A percentile compares a stretch with the other conserved stretches of the same genome.
Evolutionary conservation across 169 alveolate genomes (phyloP).

Genomic region (Theileria sp.): DNA sequence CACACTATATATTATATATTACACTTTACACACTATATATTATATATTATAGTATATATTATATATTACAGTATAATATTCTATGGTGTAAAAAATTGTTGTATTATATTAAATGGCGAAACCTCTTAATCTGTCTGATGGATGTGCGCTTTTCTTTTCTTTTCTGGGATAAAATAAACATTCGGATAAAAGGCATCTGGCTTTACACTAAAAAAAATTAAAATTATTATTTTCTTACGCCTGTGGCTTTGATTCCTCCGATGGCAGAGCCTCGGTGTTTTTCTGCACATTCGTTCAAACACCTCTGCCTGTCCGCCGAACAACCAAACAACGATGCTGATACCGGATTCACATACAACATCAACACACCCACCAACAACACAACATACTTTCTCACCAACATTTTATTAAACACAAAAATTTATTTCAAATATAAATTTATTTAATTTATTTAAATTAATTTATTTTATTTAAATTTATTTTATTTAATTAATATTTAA

Average conservation of each 20-base stretch:
- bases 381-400: slow-evolving; percentile 12
- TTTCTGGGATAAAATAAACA: slow-evolving; percentile 36
- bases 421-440: neutral
- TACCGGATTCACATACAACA: slow-evolving; percentile 20
- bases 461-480: neutral
- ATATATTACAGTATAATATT: too few relatives aligned
- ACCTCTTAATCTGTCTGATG: slow-evolving; percentile 32
- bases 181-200: slow-evolving; percentile 29
- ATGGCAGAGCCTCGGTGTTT: neutral
- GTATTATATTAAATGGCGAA: slow-evolving; percentile 11
- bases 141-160: slow-evolving; percentile 43
- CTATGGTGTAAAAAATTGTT: too few relatives aligned
- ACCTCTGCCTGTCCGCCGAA: slow-evolving; percentile 24
- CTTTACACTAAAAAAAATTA: slow-evolving; percentile 25
- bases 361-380: neutral
- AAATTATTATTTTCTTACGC: slow-evolving; percentile 17
- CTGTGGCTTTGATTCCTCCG: neutral
- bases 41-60: neutral
- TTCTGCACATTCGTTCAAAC: slow-evolving; percentile 33
- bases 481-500: neutral
- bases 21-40: neutral
- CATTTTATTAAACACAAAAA: neutral
- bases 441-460: neutral
- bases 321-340: slow-evolving; percentile 25
- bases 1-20: neutral